Conservation (phyloP, 139 green algal species). For the Chlorella sp. region DNA sequence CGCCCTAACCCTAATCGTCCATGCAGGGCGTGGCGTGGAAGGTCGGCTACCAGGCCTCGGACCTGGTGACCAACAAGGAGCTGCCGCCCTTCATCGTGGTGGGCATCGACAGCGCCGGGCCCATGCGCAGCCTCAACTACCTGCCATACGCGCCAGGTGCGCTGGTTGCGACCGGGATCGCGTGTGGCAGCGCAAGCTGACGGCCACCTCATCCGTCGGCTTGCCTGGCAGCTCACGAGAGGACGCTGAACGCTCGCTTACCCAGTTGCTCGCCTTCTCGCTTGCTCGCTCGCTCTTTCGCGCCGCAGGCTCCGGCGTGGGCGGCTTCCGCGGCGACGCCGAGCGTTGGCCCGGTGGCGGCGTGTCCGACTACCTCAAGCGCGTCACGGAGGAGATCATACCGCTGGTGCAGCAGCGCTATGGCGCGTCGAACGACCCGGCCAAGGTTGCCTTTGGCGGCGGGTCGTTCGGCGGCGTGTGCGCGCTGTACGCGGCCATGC, state of each 20-base stretch:
- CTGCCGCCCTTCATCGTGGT: slow-evolving; percentile 37
- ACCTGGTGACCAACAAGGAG: slow-evolving; percentile 10
- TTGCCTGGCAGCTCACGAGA: too few relatives aligned
- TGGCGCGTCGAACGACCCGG: slow-evolving; percentile 13
- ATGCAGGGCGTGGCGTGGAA: slow-evolving; percentile 41
- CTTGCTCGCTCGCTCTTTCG: too few relatives aligned
- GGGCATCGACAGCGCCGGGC: slow-evolving; percentile 43
- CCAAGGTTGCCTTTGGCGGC: slow-evolving; percentile 34
- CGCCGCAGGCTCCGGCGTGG: slow-evolving; percentile 5
- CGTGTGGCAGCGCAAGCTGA: too few relatives aligned
- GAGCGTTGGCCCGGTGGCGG: slow-evolving; percentile 30
- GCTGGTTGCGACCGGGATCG: too few relatives aligned
- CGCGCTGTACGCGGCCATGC: slow-evolving; percentile 39
- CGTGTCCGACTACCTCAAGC: slow-evolving; percentile 34
- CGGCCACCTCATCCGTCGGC: too few relatives aligned
- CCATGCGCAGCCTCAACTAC: slow-evolving; percentile 47
- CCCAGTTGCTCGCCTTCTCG: too few relatives aligned
- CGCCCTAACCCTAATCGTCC: too few relatives aligned
- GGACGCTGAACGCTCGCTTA: too few relatives aligned
- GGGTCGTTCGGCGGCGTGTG: slow-evolving; percentile 40
- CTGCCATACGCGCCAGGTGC: slow-evolving; percentile 42
- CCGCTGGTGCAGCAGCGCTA: slow-evolving; percentile 29
- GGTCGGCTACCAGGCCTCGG: slow-evolving; percentile 26
- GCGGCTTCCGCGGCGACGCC: slow-evolving; percentile 18
- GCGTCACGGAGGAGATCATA: slow-evolving; percentile 29